A percentile compares a stretch with the other conserved stretches of the same genome.
phyloP scores from a whole-genome alignment of 2,329 filamentous ascomycete genomes.

The Aspergillus sp. region DNA sequence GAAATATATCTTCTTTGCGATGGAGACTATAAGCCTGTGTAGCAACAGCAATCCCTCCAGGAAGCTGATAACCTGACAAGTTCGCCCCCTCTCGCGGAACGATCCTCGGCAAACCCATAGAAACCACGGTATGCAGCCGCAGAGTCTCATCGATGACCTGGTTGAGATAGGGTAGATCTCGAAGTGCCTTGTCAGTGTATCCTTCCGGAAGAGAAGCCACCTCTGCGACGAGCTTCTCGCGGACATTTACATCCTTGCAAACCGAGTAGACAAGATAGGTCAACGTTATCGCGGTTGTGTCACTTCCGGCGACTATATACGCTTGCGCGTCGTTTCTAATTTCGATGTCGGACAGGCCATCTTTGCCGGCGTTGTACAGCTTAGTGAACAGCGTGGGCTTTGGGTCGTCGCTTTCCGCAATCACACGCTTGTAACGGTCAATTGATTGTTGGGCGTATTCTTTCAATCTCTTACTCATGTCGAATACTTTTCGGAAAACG shows the following conservation, averaged over 20 bases:
- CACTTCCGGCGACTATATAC: constrained; percentile 47
- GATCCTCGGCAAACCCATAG: constrained; percentile 48
- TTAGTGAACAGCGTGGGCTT: constrained; percentile 24
- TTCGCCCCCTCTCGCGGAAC: constrained; percentile 41
- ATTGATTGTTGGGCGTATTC: constrained; percentile 20
- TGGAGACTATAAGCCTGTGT: constrained; percentile 53
- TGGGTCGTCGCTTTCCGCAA: constrained; percentile 10
- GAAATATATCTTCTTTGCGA: constrained; percentile 46
- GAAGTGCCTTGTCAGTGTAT: constrained; percentile 35
- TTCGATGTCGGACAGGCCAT: constrained; percentile 26
- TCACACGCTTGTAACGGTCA: constrained; percentile 15
- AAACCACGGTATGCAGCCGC: constrained; percentile 51
- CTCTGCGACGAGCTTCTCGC: constrained; percentile 14
- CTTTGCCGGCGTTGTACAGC: constrained; percentile 16
- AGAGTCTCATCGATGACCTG: constrained; percentile 55
- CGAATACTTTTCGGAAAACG: constrained; percentile 13
- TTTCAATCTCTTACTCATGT: constrained; percentile 13
- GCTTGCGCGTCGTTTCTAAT: constrained; percentile 35
- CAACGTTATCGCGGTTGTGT: constrained; percentile 46
- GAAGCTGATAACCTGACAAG: constrained; percentile 39
- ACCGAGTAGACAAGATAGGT: constrained; percentile 36
- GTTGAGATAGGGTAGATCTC: constrained; percentile 48
- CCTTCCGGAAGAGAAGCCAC: constrained; percentile 10
- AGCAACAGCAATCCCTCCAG: constrained; percentile 47
- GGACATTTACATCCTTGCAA: constrained; percentile 10